Base-by-base conservation (phyloP, 805 yeast genomes). In the Saccharomycopsis javanensis region DNA sequence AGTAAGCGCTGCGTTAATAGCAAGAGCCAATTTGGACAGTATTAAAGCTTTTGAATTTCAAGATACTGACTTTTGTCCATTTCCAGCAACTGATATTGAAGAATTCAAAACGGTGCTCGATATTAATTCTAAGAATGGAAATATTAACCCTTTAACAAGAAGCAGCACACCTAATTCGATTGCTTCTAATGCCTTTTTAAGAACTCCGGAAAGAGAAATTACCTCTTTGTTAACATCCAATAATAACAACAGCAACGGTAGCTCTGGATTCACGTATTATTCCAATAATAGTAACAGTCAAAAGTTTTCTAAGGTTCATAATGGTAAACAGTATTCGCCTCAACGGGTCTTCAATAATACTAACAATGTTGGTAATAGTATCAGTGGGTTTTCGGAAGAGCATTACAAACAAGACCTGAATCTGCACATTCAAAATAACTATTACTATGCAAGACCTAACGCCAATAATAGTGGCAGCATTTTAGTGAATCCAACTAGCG, bases 31-130 rank as follows among this genome's bases (percentile, higher is more conserved):
- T 61, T 75, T 82, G 64, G 79, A 83, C 62, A 77, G 82, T 42
- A 80, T 83, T 64, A 79, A 86, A 63, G 83, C 88, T 38, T 84
- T 86, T 67, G 90, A 84, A 62, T 66, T 75, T 45, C 88, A 82
- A 66, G 87, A 85, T 63, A 92, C 86, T 67, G 91, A 83, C 70
- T 86, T 86, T 67, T 82, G 84, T 62, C 87, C 87, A 7, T 30
- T 54, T 64, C 53, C 50, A 38, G 20, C 38, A 15, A 46, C 50
- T 7, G 58, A 55, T 6, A 16, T 51, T 23, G 15, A 45, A 5
- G 53, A 51, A 15, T 20, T 34, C 4, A n/a, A 11, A 7, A 13
- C 50, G 20, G 18, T 53, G 10, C 8, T n/a, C 4, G 48, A 42
- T 20, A 25, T 27, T 23, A 25, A 42, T 7, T 18, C 48, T 6